Base-by-base conservation (phyloP, 768 basidiomycete species). In the Rhizopogon rudus region DNA sequence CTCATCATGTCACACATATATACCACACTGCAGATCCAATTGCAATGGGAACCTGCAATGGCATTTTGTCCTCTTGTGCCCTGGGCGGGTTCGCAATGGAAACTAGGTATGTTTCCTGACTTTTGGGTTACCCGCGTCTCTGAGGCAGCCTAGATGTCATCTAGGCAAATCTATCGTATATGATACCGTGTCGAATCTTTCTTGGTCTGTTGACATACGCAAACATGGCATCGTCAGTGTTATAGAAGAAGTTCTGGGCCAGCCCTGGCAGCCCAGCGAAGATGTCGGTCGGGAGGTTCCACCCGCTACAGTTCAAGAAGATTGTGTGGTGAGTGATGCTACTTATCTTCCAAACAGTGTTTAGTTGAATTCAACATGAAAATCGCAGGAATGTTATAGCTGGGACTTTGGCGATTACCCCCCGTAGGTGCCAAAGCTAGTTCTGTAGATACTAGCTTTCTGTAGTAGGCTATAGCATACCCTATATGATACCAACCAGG, bases 21-120 rank as follows among this genome's bases (percentile, higher is more conserved):
- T 97, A 90, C 70, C 91, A 97, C 65, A 96, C 88, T 20, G 95
- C 94, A 28, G 95, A 98, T 71, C 95, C 95, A 5, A 90, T 98
- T 50, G 83, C 95, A 17, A 92, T 92, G 86, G 90, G 90, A 37
- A 86, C 84, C 7, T 93, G 92, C 71, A 93, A 82, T 54, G 91
- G 91, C 13, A 74, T 89, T 2, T 63, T 90, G 1, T 93, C 89
- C 0, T 81, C 85, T 1, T 98, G 95, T 66, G 84, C 88, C 3
- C 70, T 92, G 9, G 91, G 80, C 20, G 95, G 95, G n/a, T 97
- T 90, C 65, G 95, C 92, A 3, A 78, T 94, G 78, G 92, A 93
- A 70, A 80, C 86, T 40, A 76, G 78, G 84, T 87, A 39, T 35
- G 78, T 71, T 16, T 9, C 54, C 22, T 13, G 13, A 0, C 10